Percentiles rank a stretch among this genome's conserved stretches.
phyloP scores from a whole-genome alignment of 768 basidiomycete species.

The Sporobolomyces phaffii region DNA sequence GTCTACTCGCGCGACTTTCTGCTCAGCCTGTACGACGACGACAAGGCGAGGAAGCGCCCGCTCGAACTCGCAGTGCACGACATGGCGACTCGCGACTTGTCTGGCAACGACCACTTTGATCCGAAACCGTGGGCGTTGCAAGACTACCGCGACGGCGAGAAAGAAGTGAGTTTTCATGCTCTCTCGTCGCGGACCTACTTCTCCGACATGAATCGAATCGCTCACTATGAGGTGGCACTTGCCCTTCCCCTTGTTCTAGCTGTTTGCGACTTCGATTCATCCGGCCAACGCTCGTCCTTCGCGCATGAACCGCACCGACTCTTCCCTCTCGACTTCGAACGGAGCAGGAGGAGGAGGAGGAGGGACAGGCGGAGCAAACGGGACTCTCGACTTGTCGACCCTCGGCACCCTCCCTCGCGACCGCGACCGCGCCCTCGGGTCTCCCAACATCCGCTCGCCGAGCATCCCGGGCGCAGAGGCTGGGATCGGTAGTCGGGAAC shows the following conservation, averaged over 20 bases:
- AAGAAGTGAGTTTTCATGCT: conserved; percentile 33
- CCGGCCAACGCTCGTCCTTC: conserved; percentile 30
- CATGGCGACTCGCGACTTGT: conserved; percentile 22
- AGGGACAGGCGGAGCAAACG: background rate
- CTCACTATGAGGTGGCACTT: too few species aligned
- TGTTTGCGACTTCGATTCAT: conserved; percentile 37
- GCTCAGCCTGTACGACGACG: conserved; percentile 36
- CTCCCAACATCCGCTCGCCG: conserved; percentile 27
- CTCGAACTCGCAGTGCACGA: conserved; percentile 35
- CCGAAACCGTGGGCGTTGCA: conserved; percentile 32
- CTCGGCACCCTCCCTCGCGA: conserved; percentile 37
- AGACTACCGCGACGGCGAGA: conserved; percentile 36
- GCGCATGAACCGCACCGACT: conserved; percentile 28
- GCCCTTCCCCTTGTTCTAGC: too few species aligned
- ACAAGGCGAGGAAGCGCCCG: conserved; percentile 34
- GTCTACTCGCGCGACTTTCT: conserved; percentile 38
- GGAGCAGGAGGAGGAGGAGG: background rate
- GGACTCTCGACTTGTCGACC: conserved; percentile 34
- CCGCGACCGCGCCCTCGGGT: conserved; percentile 36
- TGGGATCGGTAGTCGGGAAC: background rate
- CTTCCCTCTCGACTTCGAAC: conserved; percentile 6
- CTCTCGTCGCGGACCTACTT: background rate
- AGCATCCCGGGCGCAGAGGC: conserved; percentile 5
- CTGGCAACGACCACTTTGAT: background rate
- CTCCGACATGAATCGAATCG: too few species aligned